Percentiles rank a stretch among this genome's conserved stretches.
Evolutionary conservation across 2,329 filamentous ascomycete species (phyloP).

Genomic region (Fusarium burgessii): DNA sequence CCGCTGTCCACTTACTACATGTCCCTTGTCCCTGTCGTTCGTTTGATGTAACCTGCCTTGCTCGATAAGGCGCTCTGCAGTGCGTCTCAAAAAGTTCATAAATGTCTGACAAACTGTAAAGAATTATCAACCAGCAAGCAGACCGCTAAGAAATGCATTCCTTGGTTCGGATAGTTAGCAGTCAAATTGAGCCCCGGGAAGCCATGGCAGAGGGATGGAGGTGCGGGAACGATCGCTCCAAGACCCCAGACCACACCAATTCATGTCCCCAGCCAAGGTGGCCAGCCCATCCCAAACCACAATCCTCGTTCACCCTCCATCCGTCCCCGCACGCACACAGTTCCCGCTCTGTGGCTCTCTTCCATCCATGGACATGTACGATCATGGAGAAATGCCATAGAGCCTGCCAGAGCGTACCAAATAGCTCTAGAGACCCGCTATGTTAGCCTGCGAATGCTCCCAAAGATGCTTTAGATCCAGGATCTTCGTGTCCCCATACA

Average conservation of each 20-base stretch:
- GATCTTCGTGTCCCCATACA: slow-evolving; percentile 33
- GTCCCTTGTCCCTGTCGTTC: slow-evolving; percentile 18
- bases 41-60: slow-evolving; percentile 10
- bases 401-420: slow-evolving; percentile 25
- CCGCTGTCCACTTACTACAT: background rate
- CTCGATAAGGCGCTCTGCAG: slow-evolving; percentile 4
- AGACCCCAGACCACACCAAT: slow-evolving; percentile 48
- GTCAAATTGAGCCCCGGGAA: background rate
- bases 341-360: slow-evolving; percentile 40
- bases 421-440: slow-evolving; percentile 15
- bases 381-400: slow-evolving; percentile 32
- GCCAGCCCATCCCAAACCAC: slow-evolving; percentile 20
- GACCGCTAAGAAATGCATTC: background rate
- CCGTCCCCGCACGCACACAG: slow-evolving; percentile 37
- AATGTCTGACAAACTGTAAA: background rate
- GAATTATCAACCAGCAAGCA: background rate
- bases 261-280: slow-evolving; percentile 19
- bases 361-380: slow-evolving; percentile 19
- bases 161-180: background rate
- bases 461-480: slow-evolving; percentile 27
- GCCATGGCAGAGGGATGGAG: slow-evolving; percentile 35
- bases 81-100: background rate
- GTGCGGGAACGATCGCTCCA: slow-evolving; percentile 52
- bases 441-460: slow-evolving; percentile 29
- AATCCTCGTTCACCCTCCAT: slow-evolving; percentile 23